A percentile compares a stretch with the other conserved stretches of the same genome.
phyloP scores from a whole-genome alignment of 306 rosid genomes.

The Vicia sativa region DNA sequence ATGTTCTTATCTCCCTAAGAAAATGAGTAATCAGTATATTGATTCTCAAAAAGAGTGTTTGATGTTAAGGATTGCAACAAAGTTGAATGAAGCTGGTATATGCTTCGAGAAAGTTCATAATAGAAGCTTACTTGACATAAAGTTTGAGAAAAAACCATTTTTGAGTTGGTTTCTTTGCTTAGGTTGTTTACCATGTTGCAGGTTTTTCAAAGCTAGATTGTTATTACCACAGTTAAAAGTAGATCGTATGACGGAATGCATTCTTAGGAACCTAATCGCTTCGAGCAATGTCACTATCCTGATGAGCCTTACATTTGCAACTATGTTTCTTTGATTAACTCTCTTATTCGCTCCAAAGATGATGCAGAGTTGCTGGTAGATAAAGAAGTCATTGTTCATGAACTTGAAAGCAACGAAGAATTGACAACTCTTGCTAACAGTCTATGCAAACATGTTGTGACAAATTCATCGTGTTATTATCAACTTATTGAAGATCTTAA shows the following conservation, averaged over 20 bases:
- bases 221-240: conserved; percentile 39
- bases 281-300: conserved; percentile 62
- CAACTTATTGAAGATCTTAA: conserved; percentile 29
- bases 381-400: conserved; percentile 42
- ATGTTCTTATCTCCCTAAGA: conserved; percentile 33
- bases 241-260: conserved; percentile 44
- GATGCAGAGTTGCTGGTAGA: conserved; percentile 59
- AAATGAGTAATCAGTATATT: neutral
- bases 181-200: conserved; percentile 27
- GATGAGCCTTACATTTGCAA: conserved; percentile 48
- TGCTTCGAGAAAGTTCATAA: conserved; percentile 33
- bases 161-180: conserved; percentile 45
- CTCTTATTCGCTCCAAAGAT: conserved; percentile 49
- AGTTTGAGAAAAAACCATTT: conserved; percentile 30
- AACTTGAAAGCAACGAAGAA: conserved; percentile 49
- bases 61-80: conserved; percentile 37
- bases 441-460: conserved; percentile 48
- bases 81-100: conserved; percentile 46
- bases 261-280: conserved; percentile 54
- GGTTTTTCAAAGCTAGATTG: conserved; percentile 35
- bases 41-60: conserved; percentile 5
- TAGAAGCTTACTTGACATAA: conserved; percentile 34
- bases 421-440: conserved; percentile 45
- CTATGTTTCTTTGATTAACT: conserved; percentile 45
- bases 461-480: conserved; percentile 38